Base-by-base conservation (phyloP, 148 eudicot species). In the Dianthus caryophyllus region DNA sequence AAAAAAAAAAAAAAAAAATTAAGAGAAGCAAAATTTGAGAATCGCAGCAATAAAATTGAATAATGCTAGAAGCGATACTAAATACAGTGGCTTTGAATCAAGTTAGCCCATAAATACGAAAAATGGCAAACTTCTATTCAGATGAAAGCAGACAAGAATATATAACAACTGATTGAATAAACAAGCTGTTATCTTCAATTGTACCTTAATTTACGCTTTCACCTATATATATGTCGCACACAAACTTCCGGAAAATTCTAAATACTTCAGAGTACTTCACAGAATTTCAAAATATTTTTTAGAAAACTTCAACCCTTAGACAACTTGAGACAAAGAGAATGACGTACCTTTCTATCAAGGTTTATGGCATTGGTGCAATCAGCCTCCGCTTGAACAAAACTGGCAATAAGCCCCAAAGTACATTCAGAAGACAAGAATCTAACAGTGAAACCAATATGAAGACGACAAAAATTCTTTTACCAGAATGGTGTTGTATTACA, bases 341-440 rank as follows among this genome's bases (percentile, higher is more conserved):
- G 49, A 29, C 68, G 48, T 71, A 86, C 97, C 97, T 86, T 94
- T 69, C 81, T 94, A 83, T 94, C 99, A 69, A 94, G 87, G 72
- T 82, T 75, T 68, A 94, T 86, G 36, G 99, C 90, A 74, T 79
- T 83, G 25, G 88, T 83, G 78, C 88, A 84, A 79, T 94, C 99
- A 14, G 79, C 87, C 77, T 84, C 97, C 44, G 97, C 99, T 72
- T 84, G 88, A 43, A 77, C 67, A 80, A 69, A 90, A 76, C 99
- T 94, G 84, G 61, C 52, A 61, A 27, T 72, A 74, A 6, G 49
- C 58, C 54, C 66, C 65, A 65, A 33, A 33, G 7, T 2, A 2
- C 10, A 26, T 44, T 30, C 33, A 62, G 62, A 1, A 67, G 21
- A 41, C 18, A 67, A 33, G 7, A 33, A 33, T 33, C 7, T 30